Base-by-base conservation (phyloP, 2,329 filamentous ascomycete species). In the Beauveria brongniartii region DNA sequence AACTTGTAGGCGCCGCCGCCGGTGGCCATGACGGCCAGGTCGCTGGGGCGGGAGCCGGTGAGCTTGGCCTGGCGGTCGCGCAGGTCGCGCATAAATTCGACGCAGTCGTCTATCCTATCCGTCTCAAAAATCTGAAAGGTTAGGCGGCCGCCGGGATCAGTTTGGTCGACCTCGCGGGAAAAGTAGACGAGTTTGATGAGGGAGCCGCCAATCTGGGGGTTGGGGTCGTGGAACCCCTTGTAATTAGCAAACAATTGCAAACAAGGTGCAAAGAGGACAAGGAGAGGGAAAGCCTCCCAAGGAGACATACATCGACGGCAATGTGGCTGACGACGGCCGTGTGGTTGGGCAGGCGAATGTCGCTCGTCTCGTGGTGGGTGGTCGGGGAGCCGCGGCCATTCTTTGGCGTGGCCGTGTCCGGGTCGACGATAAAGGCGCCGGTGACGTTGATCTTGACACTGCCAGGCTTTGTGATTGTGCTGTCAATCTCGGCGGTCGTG, bases 111-210 rank as follows among this genome's bases (percentile, higher is more conserved):
- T 69, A 99, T 96, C 62, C 86, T 85, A 69, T 97, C 91, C 5
- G 94, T 97, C 78, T 99, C 94, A 76, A 97, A 97, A 70, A 88
- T 95, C 69, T 96, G 83, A 71, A 99, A 99, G 75, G 96, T 96
- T 59, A 99, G 80, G 26, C 94, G 87, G 60, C 94, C 94, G 61
- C 94, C 94, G 55, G 89, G 87, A 67, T 92, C 89, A 30, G 81
- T 84, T 14, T 88, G 89, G 70, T 89, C 83, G 47, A 89, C 83
- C 75, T 97, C 94, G 65, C 91, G 89, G 20, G 92, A 94, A 66
- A 97, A 97, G 78, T 97, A 99, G 63, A 99, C 94, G 51, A 99
- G 85, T 77, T 99, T 99, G 66, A 92, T 92, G 40, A 99, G 81
- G 18, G 92, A 96, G 66, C 94, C 94, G 65, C 94, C 94, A 73